A percentile compares a stretch with the other conserved stretches of the same genome.
These are phyloP conservation scores for Macrolepiota dolichaula DNA, from an alignment of 768 basidiomycete species.

Conservation along the genomic window DNA sequence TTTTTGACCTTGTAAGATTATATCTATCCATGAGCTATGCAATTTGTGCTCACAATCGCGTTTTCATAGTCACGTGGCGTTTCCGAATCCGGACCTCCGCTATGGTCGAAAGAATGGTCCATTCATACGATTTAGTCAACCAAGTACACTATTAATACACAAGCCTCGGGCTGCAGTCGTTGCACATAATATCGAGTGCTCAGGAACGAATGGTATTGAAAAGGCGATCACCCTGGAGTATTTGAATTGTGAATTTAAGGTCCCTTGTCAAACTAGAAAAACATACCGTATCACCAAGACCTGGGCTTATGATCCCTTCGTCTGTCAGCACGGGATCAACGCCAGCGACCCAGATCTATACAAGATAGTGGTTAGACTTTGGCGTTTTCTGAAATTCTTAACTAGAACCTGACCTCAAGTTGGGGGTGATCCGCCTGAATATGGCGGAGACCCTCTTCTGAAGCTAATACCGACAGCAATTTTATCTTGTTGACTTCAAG, in stretches of 20 bases:
- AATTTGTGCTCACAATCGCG: slow-evolving; percentile 44
- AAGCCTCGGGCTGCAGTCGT: background rate
- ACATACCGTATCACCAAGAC: slow-evolving; percentile 86
- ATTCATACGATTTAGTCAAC: background rate
- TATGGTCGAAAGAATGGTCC: background rate
- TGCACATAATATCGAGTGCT: background rate
- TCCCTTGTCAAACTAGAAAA: background rate
- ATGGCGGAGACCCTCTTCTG: slow-evolving; percentile 64
- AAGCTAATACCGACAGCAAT: slow-evolving; percentile 78
- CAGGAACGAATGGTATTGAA: slow-evolving; percentile 66
- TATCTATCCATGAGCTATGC: slow-evolving; percentile 15
- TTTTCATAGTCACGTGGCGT: slow-evolving; percentile 27
- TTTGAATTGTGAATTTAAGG: background rate
- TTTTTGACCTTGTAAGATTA: slow-evolving; percentile 15
- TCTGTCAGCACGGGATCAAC: slow-evolving; percentile 70
- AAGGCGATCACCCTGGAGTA: slow-evolving; percentile 77
- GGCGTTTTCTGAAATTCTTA: background rate
- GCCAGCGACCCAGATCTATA: slow-evolving; percentile 83
- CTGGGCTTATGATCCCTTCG: slow-evolving; percentile 84
- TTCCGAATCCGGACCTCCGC: background rate
- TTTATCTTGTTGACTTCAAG: slow-evolving; percentile 65
- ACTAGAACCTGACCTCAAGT: slow-evolving; percentile 57
- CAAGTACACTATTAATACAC: background rate
- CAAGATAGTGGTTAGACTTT: background rate
- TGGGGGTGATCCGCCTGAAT: slow-evolving; percentile 70